Conservation (phyloP, 257 asterid species). For the Coffea eugenioides region DNA sequence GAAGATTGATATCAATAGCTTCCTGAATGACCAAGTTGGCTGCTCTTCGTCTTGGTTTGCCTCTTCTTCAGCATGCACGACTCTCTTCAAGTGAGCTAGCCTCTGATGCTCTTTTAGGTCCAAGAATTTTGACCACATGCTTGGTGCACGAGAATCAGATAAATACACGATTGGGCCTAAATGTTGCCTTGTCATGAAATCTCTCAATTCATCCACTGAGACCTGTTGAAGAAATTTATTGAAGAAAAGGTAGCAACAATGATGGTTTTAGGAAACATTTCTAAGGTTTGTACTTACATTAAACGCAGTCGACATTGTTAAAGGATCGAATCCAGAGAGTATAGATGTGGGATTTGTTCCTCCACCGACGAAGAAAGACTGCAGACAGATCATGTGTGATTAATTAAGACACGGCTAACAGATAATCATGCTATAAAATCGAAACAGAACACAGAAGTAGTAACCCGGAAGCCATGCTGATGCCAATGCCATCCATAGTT, state of each 20-base stretch:
- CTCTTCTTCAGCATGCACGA: slow-evolving; percentile 24
- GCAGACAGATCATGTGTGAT: neutral
- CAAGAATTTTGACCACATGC: slow-evolving; percentile 53
- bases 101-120: slow-evolving; percentile 40
- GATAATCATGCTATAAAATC: neutral
- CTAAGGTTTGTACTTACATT: slow-evolving; percentile 48
- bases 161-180: slow-evolving; percentile 59
- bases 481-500: slow-evolving; percentile 44
- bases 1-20: slow-evolving; percentile 43
- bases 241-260: neutral
- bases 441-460: neutral
- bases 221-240: slow-evolving; percentile 39
- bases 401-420: neutral
- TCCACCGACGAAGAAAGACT: slow-evolving; percentile 87
- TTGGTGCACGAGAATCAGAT: slow-evolving; percentile 38
- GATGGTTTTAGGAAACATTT: neutral
- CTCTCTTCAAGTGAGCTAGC: slow-evolving; percentile 47
- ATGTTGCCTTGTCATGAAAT: slow-evolving; percentile 40
- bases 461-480: slow-evolving; percentile 54
- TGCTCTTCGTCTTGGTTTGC: slow-evolving; percentile 22
- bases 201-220: slow-evolving; percentile 38
- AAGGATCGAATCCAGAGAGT: slow-evolving; percentile 69
- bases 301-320: slow-evolving; percentile 66
- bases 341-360: slow-evolving; percentile 71
- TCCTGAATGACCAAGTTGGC: slow-evolving; percentile 58